Conservation (phyloP, 2,329 filamentous ascomycete genomes). For the Chrysoporthe deuterocubensis region DNA sequence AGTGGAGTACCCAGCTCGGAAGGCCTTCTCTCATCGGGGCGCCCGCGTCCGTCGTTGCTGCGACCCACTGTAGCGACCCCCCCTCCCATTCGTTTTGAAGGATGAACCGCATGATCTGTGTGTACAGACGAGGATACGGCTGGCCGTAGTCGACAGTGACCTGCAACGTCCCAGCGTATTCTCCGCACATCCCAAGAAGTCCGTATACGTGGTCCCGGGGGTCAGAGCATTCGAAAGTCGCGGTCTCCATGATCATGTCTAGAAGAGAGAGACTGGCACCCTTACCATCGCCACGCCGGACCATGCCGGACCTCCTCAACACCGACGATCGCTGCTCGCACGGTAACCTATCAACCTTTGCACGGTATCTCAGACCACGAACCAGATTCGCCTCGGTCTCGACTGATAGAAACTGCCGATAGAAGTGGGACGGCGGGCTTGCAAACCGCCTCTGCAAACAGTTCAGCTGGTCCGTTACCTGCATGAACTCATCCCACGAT, state of each 20-base stretch:
- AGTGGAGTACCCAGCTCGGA: background rate
- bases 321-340: no score
- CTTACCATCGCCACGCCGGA: background rate
- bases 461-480: background rate
- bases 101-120: background rate
- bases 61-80: background rate
- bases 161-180: background rate
- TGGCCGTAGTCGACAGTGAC: background rate
- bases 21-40: background rate
- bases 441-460: background rate
- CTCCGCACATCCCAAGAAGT: slow-evolving; percentile 27
- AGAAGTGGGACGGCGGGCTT: background rate
- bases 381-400: background rate
- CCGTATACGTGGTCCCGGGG: slow-evolving; percentile 31
- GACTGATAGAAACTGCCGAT: background rate
- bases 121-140: background rate
- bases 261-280: background rate
- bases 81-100: background rate
- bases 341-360: background rate
- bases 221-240: slow-evolving; percentile 24
- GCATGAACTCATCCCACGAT: background rate
- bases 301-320: background rate
- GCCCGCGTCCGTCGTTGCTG: background rate
- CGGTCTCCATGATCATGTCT: slow-evolving; percentile 26
- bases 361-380: background rate